Percentiles rank a stretch among this genome's conserved stretches.
phyloP scores from a whole-genome alignment of 345 rosid genomes.

The Jatropha curcas region DNA sequence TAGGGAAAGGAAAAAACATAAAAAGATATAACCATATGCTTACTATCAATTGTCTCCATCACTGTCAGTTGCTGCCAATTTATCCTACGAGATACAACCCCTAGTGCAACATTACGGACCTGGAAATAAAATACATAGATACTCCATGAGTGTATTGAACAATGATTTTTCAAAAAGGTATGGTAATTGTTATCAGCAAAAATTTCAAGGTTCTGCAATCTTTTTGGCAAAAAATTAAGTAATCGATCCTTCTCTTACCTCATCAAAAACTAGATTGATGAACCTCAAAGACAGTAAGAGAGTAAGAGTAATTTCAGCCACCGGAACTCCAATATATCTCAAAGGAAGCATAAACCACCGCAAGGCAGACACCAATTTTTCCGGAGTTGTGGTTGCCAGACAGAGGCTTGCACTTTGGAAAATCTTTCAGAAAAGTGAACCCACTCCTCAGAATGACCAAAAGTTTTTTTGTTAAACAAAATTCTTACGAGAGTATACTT shows the following conservation, averaged over 20 bases:
- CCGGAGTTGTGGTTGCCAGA: constrained; percentile 91
- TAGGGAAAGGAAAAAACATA: background rate
- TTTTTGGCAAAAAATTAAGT: background rate
- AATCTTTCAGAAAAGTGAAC: constrained; percentile 46
- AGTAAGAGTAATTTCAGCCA: constrained; percentile 81
- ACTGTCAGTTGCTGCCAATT: constrained; percentile 77
- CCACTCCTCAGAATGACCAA: constrained; percentile 29
- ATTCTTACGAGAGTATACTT: background rate
- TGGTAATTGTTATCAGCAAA: background rate
- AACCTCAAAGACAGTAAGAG: constrained; percentile 87
- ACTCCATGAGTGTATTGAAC: background rate
- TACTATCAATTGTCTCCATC: constrained; percentile 84
- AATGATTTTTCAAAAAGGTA: no score
- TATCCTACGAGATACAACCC: constrained; percentile 90
- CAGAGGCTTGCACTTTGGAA: constrained; percentile 91
- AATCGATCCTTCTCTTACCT: constrained; percentile 45
- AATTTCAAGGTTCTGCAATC: background rate
- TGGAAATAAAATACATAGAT: constrained; percentile 21
- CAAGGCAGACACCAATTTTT: constrained; percentile 84
- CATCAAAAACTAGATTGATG: constrained; percentile 84
- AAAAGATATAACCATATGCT: constrained; percentile 19
- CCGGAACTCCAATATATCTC: constrained; percentile 73
- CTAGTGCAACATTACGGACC: constrained; percentile 85
- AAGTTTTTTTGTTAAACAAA: constrained; percentile 7
- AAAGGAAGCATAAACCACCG: constrained; percentile 86